Conservation (phyloP, 768 basidiomycete genomes). For the Phlebiopsis gigantea region DNA sequence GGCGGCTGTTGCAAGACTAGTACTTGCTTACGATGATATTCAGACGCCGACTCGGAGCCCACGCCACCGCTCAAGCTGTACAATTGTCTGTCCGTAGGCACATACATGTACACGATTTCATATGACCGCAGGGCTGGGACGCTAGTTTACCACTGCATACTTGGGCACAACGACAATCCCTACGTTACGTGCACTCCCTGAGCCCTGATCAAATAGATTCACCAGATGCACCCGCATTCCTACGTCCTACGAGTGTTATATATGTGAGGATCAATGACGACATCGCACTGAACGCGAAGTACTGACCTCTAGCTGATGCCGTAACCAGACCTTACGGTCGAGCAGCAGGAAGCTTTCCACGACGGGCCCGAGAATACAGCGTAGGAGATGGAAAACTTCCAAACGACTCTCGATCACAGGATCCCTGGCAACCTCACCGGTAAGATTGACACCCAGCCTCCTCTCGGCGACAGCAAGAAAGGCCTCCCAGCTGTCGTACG, state of each 20-base stretch:
- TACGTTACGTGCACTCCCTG: conserved; percentile 69
- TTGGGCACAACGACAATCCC: conserved; percentile 39
- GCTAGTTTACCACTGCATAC: no score
- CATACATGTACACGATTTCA: no score
- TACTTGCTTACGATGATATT: conserved; percentile 8
- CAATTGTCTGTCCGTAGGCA: neutral
- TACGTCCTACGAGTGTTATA: conserved; percentile 6
- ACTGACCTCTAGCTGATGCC: conserved; percentile 30
- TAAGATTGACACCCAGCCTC: conserved; percentile 10
- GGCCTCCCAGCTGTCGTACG: conserved; percentile 44
- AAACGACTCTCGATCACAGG: conserved; percentile 35
- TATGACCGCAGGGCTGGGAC: no score
- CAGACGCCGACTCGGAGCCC: conserved; percentile 8
- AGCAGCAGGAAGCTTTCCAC: conserved; percentile 61
- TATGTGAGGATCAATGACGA: neutral
- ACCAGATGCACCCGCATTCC: conserved; percentile 36
- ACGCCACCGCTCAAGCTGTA: conserved; percentile 11
- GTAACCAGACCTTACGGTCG: conserved; percentile 58
- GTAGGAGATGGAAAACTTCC: conserved; percentile 56
- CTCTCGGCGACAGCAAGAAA: conserved; percentile 30
- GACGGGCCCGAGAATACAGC: conserved; percentile 64
- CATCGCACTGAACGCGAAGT: neutral
- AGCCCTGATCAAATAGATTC: conserved; percentile 69
- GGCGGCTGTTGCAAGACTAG: conserved; percentile 7
- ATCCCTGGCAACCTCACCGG: neutral